Base-by-base conservation (phyloP, 345 rosid genomes). In the Sonneratia alba region DNA sequence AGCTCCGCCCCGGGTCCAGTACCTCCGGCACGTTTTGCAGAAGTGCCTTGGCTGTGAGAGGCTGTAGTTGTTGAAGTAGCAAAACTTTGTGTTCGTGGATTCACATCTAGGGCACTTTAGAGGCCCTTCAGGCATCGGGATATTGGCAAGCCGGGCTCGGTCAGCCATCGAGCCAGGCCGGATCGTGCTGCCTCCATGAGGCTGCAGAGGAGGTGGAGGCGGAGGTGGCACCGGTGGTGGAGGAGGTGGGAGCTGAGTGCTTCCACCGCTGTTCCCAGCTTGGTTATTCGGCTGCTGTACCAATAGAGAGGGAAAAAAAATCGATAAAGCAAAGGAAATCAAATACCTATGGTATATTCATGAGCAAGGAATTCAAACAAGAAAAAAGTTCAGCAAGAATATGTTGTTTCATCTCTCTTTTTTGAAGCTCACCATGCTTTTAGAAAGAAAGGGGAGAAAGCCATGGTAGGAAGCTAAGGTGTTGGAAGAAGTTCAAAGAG, bases 1-100 rank as follows among this genome's bases (percentile, higher is more conserved):
- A 48, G 98, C 92, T 34, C 97, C 97, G 0, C 97, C 97, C 78
- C 92, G 82, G 12, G 99, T 94, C 99, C 99, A 94, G 89, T 94
- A 94, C 83, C 99, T 82, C 71, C 97, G 79, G 77, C 99, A 94
- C 32, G 97, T 90, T 49, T 92, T 94, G 85, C 99, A 94, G 72
- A 92, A 94, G 90, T 94, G 99, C 16, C 99, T 89, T 64, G 99
- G 99, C 90, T 94, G 99, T 5, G 97, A 69, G 59, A 92, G 96
- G 71, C 93, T 90, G 84, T 94, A 93, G 91, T 93, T 93, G 87
- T 93, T 93, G 86, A 89, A 93, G 83, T 93, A 93, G 77, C 98
- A 93, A 77, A 94, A 94, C 77, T 94, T 91, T 7, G 98, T 94
- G 86, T 94, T 94, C 55, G 87, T 84, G 1, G 97, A 94, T 57